Conservation (phyloP, 2,329 filamentous ascomycete genomes). For the Aspergillus nomiae region DNA sequence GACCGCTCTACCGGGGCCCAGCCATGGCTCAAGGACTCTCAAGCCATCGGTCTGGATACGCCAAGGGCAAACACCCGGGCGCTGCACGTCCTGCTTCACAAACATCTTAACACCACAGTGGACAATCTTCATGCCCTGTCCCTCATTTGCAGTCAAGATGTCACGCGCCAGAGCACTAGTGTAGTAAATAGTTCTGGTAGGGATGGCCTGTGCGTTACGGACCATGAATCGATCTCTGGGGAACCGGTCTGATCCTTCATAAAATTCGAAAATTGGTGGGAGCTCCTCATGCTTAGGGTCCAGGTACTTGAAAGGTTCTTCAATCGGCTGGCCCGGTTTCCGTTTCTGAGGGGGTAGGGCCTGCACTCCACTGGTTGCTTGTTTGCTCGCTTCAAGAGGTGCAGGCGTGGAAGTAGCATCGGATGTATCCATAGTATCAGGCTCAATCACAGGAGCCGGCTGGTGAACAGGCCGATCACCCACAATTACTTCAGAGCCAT, state of each 20-base stretch:
- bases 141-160: constrained; percentile 84
- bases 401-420: constrained; percentile 25
- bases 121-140: constrained; percentile 89
- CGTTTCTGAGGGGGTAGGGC: constrained; percentile 35
- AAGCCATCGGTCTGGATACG: constrained; percentile 94
- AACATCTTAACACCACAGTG: constrained; percentile 99
- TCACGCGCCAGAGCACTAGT: constrained; percentile 81
- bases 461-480: constrained; percentile 40
- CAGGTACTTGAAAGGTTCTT: constrained; percentile 96
- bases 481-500: constrained; percentile 40
- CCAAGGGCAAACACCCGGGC: constrained; percentile 85
- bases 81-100: constrained; percentile 93
- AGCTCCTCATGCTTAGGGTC: constrained; percentile 74
- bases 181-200: constrained; percentile 96
- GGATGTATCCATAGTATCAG: constrained; percentile 26
- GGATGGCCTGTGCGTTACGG: constrained; percentile 83
- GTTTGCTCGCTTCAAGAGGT: constrained; percentile 16
- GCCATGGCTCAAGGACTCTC: constrained; percentile 86
- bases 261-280: constrained; percentile 76
- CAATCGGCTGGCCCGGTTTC: constrained; percentile 57
- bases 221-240: constrained; percentile 93
- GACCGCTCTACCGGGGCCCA: constrained; percentile 76
- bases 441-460: constrained; percentile 29
- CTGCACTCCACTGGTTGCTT: constrained; percentile 13
- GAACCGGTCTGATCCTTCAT: constrained; percentile 80